A percentile compares a stretch with the other conserved stretches of the same genome.
These are phyloP conservation scores for Verbascum thapsus DNA, from an alignment of 257 asterid genomes.

Conservation along the genomic window DNA sequence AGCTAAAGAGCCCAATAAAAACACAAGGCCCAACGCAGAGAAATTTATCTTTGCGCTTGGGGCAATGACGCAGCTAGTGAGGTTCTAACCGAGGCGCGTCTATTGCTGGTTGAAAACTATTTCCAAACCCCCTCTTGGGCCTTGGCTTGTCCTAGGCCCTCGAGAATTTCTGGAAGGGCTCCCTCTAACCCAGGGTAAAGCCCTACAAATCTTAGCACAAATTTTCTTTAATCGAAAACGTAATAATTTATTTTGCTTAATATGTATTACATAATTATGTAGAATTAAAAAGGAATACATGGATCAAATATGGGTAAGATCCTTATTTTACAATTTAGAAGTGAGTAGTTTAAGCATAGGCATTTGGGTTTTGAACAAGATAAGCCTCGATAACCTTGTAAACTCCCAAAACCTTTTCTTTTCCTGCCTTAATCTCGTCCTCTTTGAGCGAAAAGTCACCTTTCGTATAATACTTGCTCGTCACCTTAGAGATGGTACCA, in stretches of 20 bases:
- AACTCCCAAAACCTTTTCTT: slow-evolving; percentile 33
- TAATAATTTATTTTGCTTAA: no score
- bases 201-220: slow-evolving; percentile 20
- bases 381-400: slow-evolving; percentile 39
- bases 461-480: slow-evolving; percentile 32
- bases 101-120: slow-evolving; percentile 10
- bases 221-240: no score
- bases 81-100: slow-evolving; percentile 32
- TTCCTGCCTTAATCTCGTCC: slow-evolving; percentile 38
- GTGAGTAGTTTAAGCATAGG: slow-evolving; percentile 28
- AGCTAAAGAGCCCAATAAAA: not conserved
- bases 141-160: slow-evolving; percentile 27
- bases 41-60: slow-evolving; percentile 37
- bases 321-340: no score
- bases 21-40: not conserved
- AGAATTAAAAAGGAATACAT: no score
- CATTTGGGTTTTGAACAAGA: slow-evolving; percentile 34
- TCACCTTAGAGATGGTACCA: slow-evolving; percentile 26
- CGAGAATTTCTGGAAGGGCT: slow-evolving; percentile 39
- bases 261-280: no score
- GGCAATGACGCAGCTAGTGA: slow-evolving; percentile 45
- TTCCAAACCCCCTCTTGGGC: slow-evolving; percentile 21
- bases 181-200: slow-evolving; percentile 12
- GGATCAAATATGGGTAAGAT: not conserved
- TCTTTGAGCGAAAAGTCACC: slow-evolving; percentile 35